Evolutionary conservation across 2,329 filamentous ascomycete genomes (phyloP), one percentile per base, ranked within the genome.

Genomic region (Tolypocladium ophioglossoides): DNA sequence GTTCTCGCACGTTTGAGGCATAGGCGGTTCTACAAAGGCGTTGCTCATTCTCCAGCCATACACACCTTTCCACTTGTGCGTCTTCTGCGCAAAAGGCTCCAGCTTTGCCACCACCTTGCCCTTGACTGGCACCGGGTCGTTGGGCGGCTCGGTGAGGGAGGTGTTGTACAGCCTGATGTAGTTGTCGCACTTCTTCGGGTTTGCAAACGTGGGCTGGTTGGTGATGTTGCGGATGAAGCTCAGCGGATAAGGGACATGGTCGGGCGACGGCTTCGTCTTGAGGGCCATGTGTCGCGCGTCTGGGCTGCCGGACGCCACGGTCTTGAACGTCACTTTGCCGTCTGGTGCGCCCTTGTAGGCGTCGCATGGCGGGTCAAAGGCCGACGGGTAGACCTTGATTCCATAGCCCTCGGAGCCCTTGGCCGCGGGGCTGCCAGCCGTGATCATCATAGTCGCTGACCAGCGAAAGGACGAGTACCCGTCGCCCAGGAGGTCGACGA

Each of bases 401-500:
- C 78, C 78, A 62, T 79, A 80, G 10, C 65, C 71, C 22, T 61
- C 56, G 1, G 75, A 72, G 3, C 76, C 77, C 9, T 66, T 61
- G 16, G 80, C 60, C 4, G 76, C 78, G 7, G 72, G 61, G 1
- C 63, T 57, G 58, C 76, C 73, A 1, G 71, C 69, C 2, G 70
- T 73, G 57, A 82, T 74, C 54, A 80, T 64, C 52, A 78, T 70
- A 3, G 71, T 70, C 0, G 72, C 72, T 0, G 70, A 70, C 71
- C 76, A 80, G 40, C 74, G 74, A 66, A 80, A 83, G 3, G 72
- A 74, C 1, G 76, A 75, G 56, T 71, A 66, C 37, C 74, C 74
- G 63, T 81, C 77, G 51, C 70, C 69, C 3, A 79, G 66, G 7
- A 78, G 61, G 60, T 81, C 78, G 39, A 82, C 56, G 62, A 82